Evolutionary conservation across 768 basidiomycete species (phyloP).

Genomic region (Rhizopogon salebrosus): DNA sequence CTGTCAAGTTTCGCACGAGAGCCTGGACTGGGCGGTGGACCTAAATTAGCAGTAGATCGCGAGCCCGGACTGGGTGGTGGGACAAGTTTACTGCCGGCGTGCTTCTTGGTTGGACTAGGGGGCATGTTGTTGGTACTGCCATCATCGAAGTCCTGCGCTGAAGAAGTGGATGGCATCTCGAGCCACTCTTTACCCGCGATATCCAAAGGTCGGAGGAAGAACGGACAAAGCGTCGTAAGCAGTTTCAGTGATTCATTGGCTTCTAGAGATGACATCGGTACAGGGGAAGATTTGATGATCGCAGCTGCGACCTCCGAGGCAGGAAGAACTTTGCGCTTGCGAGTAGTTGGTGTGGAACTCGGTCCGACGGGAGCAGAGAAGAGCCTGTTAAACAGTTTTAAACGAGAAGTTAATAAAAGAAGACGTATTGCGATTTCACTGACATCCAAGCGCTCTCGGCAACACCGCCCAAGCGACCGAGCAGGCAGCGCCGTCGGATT

Average conservation of each 20-base stretch:
- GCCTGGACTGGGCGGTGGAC: constrained; percentile 45
- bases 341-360: constrained; percentile 46
- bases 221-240: constrained; percentile 68
- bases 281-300: constrained; percentile 74
- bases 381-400: constrained; percentile 48
- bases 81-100: constrained; percentile 10
- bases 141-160: constrained; percentile 13
- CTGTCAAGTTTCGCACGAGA: constrained; percentile 49
- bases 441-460: constrained; percentile 91
- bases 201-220: constrained; percentile 65
- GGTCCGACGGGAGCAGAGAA: constrained; percentile 62
- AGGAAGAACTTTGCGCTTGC: constrained; percentile 71
- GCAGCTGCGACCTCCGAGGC: constrained; percentile 60
- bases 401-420: background rate
- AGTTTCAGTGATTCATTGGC: constrained; percentile 70
- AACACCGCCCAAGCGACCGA: constrained; percentile 72
- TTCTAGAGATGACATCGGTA: constrained; percentile 74
- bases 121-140: constrained; percentile 9
- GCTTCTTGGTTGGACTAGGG: constrained; percentile 35
- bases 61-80: constrained; percentile 31
- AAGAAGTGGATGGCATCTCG: constrained; percentile 36
- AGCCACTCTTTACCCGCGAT: constrained; percentile 54
- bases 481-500: constrained; percentile 65
- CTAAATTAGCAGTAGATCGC: constrained; percentile 8
- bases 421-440: constrained; percentile 15